phyloP scores from a whole-genome alignment of 768 basidiomycete genomes.

The Lyophyllum decastes region DNA sequence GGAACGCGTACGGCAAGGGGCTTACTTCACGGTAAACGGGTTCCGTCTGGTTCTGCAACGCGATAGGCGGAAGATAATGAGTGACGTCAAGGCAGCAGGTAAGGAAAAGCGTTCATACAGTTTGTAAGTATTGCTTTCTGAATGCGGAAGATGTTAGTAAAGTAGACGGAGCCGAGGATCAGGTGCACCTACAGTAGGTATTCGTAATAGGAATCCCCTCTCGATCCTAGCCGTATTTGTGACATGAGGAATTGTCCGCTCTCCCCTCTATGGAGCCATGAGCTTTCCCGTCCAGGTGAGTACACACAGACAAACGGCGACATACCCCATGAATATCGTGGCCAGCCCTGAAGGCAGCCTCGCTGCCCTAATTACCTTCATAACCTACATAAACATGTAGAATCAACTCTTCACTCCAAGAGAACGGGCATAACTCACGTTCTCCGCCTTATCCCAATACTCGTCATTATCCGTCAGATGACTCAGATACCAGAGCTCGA shows the following conservation, averaged over 20 bases:
- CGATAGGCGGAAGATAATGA: not conserved
- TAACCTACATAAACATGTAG: conserved; percentile 38
- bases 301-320: not conserved
- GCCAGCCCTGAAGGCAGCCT: conserved; percentile 69
- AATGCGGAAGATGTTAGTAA: not conserved
- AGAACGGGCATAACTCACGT: conserved; percentile 36
- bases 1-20: not conserved
- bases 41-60: conserved; percentile 69
- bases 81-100: not conserved
- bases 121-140: conserved; percentile 84
- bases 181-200: conserved; percentile 65
- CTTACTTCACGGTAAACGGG: conserved; percentile 71
- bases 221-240: conserved; percentile 88
- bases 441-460: conserved; percentile 86
- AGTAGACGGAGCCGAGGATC: not conserved
- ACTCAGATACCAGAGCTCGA: conserved; percentile 88
- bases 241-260: conserved; percentile 56
- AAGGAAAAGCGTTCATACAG: conserved; percentile 39
- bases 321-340: conserved; percentile 82
- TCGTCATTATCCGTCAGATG: conserved; percentile 71
- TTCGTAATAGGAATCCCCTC: conserved; percentile 94
- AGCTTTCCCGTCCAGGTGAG: not conserved
- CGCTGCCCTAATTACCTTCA: conserved; percentile 67
- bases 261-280: conserved; percentile 28
- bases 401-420: not conserved